These are phyloP conservation scores for Tilletia horrida DNA, from an alignment of 1,284 basidiomycete species.

Conservation along the genomic window DNA sequence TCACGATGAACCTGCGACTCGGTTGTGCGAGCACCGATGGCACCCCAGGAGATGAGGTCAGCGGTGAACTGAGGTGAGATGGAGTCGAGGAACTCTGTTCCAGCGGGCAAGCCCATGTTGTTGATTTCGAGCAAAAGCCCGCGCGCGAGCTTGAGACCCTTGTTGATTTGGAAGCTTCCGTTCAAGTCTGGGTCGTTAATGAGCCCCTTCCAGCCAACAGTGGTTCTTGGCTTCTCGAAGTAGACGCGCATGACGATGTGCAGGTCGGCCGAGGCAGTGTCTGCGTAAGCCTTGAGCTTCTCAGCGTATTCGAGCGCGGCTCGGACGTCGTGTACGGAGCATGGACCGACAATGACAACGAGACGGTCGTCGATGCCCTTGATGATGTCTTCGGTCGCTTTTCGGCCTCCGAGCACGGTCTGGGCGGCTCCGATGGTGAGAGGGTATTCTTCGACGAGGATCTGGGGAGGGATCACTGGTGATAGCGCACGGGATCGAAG, in stretches of 20 bases:
- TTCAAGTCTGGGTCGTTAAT: conserved; percentile 90
- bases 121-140: conserved; percentile 69
- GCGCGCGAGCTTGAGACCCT: conserved; percentile 85
- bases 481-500: background rate
- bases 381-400: conserved; percentile 21
- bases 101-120: conserved; percentile 56
- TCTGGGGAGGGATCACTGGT: conserved; percentile 24
- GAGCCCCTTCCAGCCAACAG: conserved; percentile 96
- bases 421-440: conserved; percentile 21
- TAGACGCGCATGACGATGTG: conserved; percentile 76
- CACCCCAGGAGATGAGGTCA: conserved; percentile 93
- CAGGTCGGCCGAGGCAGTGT: conserved; percentile 75
- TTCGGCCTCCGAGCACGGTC: conserved; percentile 19
- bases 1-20: conserved; percentile 93
- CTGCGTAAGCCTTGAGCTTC: conserved; percentile 75
- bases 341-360: conserved; percentile 23
- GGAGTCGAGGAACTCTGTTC: conserved; percentile 63
- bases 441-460: conserved; percentile 23
- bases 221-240: conserved; percentile 65
- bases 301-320: conserved; percentile 56
- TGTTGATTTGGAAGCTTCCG: conserved; percentile 83
- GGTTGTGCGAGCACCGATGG: conserved; percentile 73
- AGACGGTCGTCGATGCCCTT: conserved; percentile 24
- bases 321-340: conserved; percentile 26
- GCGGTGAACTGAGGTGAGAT: conserved; percentile 91